Conservation (phyloP, 305 asterid genomes). For the Solanum hybrid region DNA sequence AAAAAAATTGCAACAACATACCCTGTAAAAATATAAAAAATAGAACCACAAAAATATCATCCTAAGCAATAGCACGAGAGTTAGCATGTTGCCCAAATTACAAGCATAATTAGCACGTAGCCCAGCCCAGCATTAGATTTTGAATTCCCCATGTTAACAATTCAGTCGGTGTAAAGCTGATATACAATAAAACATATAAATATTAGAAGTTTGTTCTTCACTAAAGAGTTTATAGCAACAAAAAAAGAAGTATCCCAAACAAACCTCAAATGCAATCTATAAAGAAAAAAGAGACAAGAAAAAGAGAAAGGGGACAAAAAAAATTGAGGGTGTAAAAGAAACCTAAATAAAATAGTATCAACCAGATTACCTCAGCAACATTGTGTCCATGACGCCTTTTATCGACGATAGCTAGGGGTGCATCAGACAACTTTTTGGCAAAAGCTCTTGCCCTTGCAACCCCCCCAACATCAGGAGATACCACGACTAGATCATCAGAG, state of each 20-base stretch:
- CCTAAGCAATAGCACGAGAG: neutral
- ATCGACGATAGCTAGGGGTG: conserved; percentile 92
- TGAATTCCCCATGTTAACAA: neutral
- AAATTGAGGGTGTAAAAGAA: neutral
- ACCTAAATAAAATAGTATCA: neutral
- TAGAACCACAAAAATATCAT: neutral
- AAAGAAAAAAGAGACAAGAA: neutral
- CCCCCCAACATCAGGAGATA: conserved; percentile 97
- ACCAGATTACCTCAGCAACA: conserved; percentile 73
- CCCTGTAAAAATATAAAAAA: neutral
- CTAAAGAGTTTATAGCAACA: neutral
- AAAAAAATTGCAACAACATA: neutral
- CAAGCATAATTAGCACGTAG: neutral
- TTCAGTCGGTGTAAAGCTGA: neutral
- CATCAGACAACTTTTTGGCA: conserved; percentile 92
- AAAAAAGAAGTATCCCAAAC: neutral
- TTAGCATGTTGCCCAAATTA: neutral
- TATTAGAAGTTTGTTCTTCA: neutral
- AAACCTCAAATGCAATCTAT: neutral
- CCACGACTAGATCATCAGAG: conserved; percentile 85
- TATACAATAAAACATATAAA: neutral
- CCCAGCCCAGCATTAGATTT: neutral
- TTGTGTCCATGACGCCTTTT: conserved; percentile 93
- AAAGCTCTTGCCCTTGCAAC: conserved; percentile 96
- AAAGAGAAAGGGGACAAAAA: too few relatives aligned